Base-by-base conservation (phyloP, 768 basidiomycete species). In the Lentinula detonsa region DNA sequence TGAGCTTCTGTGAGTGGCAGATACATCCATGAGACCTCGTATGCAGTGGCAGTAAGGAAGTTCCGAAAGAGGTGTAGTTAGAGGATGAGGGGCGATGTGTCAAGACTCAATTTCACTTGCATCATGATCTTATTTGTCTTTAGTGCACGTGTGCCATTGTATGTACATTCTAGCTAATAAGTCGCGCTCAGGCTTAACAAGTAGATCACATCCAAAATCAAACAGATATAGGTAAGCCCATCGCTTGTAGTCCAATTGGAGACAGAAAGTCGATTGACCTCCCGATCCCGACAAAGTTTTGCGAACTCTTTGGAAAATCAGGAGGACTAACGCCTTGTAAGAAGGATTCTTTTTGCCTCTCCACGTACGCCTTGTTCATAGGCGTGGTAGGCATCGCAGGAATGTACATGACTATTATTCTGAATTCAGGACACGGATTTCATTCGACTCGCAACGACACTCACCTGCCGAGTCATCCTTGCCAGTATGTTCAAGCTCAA, bases 361-460 rank as follows among this genome's bases (percentile, higher is more conserved):
- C 72, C 50, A 92, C 68, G 65, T 92, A 92, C 13, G 71, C 76
- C 42, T 75, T 75, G 69, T 90, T 90, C 64, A 76, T 74, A 1
- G 82, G 80, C 2, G 87, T 90, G 59, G 81, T 73, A 0, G 88
- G 89, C 9, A 87, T 83, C 5, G 90, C 84, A 0, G 86, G 85
- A 55, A 91, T 91, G 63, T 92, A 92, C 84, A 91, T 88, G 50
- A 91, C 89, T 82, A 65, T 37, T 53, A 42, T 42, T 18, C 23
- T 31, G 5, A 11, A 43, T 8, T 21, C 34, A 4, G 16, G 59
- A 48, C n/a, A 16, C 10, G 33, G 48, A 59, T 33, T 45, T 23
- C 31, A 15, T 43, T n/a, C 21, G 43, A 39, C 16, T 11, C 28
- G 18, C 2, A 18, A 33, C 31, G 57, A 49, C 33, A 57, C 70